Base-by-base conservation (phyloP, 768 basidiomycete species). In the Boletus rubroflammeus region DNA sequence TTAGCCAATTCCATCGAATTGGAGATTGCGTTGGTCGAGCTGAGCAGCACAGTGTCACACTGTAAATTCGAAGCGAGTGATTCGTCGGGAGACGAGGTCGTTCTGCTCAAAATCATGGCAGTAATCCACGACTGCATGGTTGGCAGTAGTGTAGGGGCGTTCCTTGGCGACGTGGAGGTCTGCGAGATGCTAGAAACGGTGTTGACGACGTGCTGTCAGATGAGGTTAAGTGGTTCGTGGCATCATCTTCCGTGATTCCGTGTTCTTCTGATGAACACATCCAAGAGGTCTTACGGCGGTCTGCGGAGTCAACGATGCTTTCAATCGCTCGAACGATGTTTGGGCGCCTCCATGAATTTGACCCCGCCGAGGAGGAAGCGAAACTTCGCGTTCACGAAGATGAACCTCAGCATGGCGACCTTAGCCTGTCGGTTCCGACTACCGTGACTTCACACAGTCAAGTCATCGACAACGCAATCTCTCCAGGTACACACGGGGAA, bases 131-230 rank as follows among this genome's bases (percentile, higher is more conserved):
- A 90, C 59, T 88, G 89, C 62, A 77, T 97, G 58, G 86, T 86
- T 59, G 78, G 84, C 49, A 72, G 67, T 53, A 74, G 71, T 53
- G 83, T 91, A 28, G 88, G 90, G 1, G 68, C 73, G n/a, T 76
- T 78, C 10, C 78, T 98, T 34, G 92, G 90, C 26, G 96, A 99
- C 63, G 82, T 97, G 50, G 93, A 94, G 67, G 87, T 98, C 15
- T 99, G 97, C 67, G 97, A 98, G 73, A 94, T 99, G 88, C 76
- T 99, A 62, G 97, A 99, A 72, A 96, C 95, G 1, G 96, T 98
- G 5, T 72, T 99, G 61, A 96, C 94, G 11, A 98, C 96, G 47
- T 93, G 94, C 60, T 98, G 96, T 70, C 90, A 98, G 68, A 95
- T 97, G 83, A 80, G 97, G 51, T 76, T 98, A n/a, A 91, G 90